Conservation (phyloP, 2,329 filamentous ascomycete genomes). For the Colletotrichum australisinense region DNA sequence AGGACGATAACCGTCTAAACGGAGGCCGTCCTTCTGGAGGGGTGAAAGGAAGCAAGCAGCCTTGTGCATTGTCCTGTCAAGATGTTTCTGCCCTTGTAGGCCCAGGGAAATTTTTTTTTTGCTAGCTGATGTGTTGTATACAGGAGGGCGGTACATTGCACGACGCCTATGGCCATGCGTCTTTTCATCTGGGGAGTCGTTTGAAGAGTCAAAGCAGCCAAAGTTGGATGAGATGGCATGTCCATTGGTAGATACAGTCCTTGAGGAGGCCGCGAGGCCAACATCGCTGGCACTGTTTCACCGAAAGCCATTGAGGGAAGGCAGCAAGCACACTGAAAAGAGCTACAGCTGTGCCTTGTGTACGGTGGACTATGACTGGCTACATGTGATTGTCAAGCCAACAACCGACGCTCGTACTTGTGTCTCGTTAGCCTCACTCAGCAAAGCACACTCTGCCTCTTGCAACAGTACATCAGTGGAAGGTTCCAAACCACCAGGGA, state of each 20-base stretch:
- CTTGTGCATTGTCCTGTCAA: background rate
- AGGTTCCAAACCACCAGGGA: background rate
- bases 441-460: background rate
- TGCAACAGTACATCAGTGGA: background rate
- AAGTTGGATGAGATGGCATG: background rate
- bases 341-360: background rate
- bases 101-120: background rate
- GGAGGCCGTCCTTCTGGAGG: no score
- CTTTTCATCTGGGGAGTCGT: background rate
- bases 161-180: background rate
- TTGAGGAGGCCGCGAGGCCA: background rate
- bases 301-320: background rate
- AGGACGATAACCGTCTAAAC: background rate
- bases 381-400: no score
- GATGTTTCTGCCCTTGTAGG: background rate
- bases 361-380: background rate
- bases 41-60: no score
- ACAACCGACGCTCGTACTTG: no score
- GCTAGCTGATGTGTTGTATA: background rate
- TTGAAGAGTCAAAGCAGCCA: background rate
- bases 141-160: background rate
- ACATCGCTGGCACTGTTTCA: background rate
- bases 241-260: background rate
- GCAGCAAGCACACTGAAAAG: background rate
- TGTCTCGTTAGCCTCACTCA: background rate